Evolutionary conservation across 2,329 filamentous ascomycete genomes (phyloP).

Genomic region (Lecanosticta acicola): DNA sequence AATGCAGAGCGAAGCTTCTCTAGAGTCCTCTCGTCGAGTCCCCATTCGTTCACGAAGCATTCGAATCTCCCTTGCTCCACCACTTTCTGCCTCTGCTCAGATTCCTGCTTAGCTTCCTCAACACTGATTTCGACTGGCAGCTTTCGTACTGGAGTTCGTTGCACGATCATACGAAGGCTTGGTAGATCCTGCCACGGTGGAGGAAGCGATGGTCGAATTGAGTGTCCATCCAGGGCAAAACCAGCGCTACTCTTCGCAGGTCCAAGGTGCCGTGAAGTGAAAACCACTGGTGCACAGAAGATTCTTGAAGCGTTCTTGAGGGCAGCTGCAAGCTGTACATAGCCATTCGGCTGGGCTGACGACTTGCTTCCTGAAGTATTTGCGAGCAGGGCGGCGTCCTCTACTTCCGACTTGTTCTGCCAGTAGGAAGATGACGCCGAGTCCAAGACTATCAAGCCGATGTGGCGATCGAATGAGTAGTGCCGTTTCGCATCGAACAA

Average conservation of each 20-base stretch:
- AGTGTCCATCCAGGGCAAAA: constrained; percentile 8
- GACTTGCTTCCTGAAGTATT: background rate
- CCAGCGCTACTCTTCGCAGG: constrained; percentile 2
- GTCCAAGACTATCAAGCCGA: constrained; percentile 52
- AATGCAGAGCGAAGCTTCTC: constrained; percentile 18
- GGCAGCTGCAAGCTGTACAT: constrained; percentile 18
- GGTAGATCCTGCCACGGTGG: constrained; percentile 26
- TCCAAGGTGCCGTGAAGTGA: constrained; percentile 19
- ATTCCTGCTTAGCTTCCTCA: constrained; percentile 36
- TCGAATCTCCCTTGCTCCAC: constrained; percentile 35
- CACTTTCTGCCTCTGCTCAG: constrained; percentile 32
- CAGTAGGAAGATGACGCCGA: constrained; percentile 53
- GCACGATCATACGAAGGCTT: constrained; percentile 33
- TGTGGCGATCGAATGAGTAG: constrained; percentile 40
- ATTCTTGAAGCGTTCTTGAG: constrained; percentile 15
- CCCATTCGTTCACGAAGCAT: constrained; percentile 27
- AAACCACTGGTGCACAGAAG: constrained; percentile 26
- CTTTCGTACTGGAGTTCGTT: constrained; percentile 31
- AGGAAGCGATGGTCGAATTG: constrained; percentile 26
- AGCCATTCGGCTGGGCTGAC: constrained; percentile 5
- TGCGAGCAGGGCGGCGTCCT: constrained; percentile 20
- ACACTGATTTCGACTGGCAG: constrained; percentile 37
- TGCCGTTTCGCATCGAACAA: constrained; percentile 44
- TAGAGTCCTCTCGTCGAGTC: constrained; percentile 23
- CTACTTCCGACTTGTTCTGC: constrained; percentile 44